These are phyloP conservation scores for Podila horticola DNA, from an alignment of 192 early-diverging fungal genomes.

Conservation along the genomic window DNA sequence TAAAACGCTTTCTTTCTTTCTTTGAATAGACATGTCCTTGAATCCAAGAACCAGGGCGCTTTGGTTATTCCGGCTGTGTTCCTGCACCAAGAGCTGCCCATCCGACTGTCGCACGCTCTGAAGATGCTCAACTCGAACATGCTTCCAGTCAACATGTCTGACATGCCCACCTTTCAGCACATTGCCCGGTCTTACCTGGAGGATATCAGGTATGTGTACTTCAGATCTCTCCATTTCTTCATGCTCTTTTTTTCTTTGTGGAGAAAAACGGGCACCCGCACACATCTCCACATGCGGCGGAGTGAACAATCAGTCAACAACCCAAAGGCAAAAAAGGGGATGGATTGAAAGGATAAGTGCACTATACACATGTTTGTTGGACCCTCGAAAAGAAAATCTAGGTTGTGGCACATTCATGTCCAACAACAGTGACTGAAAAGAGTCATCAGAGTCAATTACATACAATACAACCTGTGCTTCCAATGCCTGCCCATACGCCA, in stretches of 20 bases:
- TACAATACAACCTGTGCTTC: background rate
- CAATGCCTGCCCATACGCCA: no score
- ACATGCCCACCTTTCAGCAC: constrained; percentile 55
- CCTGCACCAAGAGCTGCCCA: constrained; percentile 65
- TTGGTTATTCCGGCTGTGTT: constrained; percentile 57
- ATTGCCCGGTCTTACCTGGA: constrained; percentile 62
- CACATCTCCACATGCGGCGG: background rate
- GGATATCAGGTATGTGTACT: constrained; percentile 55
- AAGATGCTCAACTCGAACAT: constrained; percentile 56
- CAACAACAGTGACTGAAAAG: constrained; percentile 44
- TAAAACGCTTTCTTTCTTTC: background rate
- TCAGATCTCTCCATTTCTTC: background rate
- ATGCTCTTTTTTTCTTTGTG: no score
- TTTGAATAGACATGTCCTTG: constrained; percentile 27
- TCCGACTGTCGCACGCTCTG: constrained; percentile 66
- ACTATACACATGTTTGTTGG: constrained; percentile 1
- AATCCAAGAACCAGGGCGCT: constrained; percentile 30
- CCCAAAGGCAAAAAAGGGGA: background rate
- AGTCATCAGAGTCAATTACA: constrained; percentile 54
- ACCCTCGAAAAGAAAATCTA: background rate
- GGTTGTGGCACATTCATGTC: background rate
- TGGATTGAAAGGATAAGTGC: background rate
- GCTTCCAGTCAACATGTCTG: constrained; percentile 54
- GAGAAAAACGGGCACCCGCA: no score
- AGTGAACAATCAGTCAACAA: background rate